phyloP scores from a whole-genome alignment of 2,329 filamentous ascomycete species.

The Phialemoniopsis sp. region DNA sequence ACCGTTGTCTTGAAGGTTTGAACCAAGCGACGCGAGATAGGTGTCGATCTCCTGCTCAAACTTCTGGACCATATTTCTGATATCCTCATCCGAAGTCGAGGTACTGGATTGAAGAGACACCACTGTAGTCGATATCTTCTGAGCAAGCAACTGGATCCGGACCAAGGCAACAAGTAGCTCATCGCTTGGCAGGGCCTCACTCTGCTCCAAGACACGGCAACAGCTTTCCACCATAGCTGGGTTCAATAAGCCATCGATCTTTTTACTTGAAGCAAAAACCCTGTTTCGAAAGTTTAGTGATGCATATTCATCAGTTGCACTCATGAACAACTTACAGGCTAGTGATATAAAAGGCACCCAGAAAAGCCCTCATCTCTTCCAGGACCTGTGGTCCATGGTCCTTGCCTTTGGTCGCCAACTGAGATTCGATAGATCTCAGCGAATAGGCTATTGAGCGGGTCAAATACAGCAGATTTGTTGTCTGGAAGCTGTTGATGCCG shows the following conservation, averaged over 20 bases:
- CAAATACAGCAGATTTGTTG: slow-evolving; percentile 45
- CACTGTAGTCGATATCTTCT: slow-evolving; percentile 12
- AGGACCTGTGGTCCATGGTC: slow-evolving; percentile 21
- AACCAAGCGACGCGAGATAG: slow-evolving; percentile 29
- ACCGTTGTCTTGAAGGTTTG: slow-evolving; percentile 28
- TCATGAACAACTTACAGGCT: background rate
- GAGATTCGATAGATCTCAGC: slow-evolving; percentile 28
- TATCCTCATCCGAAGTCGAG: too few species aligned
- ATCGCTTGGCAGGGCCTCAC: slow-evolving; percentile 37
- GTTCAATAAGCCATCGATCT: slow-evolving; percentile 43
- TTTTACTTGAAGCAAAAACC: slow-evolving; percentile 31
- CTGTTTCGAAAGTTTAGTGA: slow-evolving; percentile 12
- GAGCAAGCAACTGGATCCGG: slow-evolving; percentile 41
- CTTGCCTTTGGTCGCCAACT: slow-evolving; percentile 10
- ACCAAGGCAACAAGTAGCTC: slow-evolving; percentile 39
- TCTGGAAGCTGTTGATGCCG: slow-evolving; percentile 42
- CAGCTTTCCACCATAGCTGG: slow-evolving; percentile 37
- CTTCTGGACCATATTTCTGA: slow-evolving; percentile 30
- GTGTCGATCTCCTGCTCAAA: slow-evolving; percentile 39
- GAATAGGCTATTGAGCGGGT: slow-evolving; percentile 40
- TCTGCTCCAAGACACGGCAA: slow-evolving; percentile 34
- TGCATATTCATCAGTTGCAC: background rate
- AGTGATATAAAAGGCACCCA: slow-evolving; percentile 17
- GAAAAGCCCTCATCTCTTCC: slow-evolving; percentile 42
- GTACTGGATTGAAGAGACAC: too few species aligned